Evolutionary conservation across 2,329 filamentous ascomycete genomes (phyloP), one percentile per base, ranked within the genome.

Genomic region (Diplodia seriata): DNA sequence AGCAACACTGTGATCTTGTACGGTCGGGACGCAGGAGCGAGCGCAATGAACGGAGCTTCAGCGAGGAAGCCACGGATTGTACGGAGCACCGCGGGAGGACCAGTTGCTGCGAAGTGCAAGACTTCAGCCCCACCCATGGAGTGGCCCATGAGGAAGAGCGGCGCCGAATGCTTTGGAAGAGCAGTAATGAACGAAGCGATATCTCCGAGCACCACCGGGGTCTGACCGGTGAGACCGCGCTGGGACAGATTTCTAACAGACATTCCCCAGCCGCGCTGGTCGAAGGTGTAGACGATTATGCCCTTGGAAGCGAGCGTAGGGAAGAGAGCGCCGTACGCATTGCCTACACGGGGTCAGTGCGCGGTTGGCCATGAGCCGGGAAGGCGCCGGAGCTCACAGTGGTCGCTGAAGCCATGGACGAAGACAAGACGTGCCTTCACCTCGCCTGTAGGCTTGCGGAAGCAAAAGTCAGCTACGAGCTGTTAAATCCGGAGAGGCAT

Each of bases 371-470:
- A 33, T 64, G 14, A 49, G 23, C 11, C 11, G 26, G n/a, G 14
- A 31, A 56, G 43, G 20, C 40, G 20, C 26, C 33, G n/a, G 31
- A 50, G 70, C 76, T 70, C 76, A 83, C 83, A 84, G 79, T 96
- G 92, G 79, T 97, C 94, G 78, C 89, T 93, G 84, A 94, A 97
- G 74, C 94, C 94, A 81, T 97, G 94, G 70, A 97, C 82, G 79
- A 96, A 91, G 73, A 95, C 84, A 61, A 97, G 78, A 72, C 91
- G 91, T 43, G 93, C 93, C 74, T 85, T 86, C 67, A 85, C 79
- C 14, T 84, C 79, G 15, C 82, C 84, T 36, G 84, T 77, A 36
- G 87, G 87, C 89, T 89, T 57, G 38, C 59, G 15, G 70, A 69
- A n/a, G 47, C 49, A 43, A 36, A 59, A 66, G 29, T 55, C 36